Evolutionary conservation across 2,329 filamentous ascomycete species (phyloP), one percentile per base, ranked within the genome.

Genomic region (Cercospora zeae-maydis): DNA sequence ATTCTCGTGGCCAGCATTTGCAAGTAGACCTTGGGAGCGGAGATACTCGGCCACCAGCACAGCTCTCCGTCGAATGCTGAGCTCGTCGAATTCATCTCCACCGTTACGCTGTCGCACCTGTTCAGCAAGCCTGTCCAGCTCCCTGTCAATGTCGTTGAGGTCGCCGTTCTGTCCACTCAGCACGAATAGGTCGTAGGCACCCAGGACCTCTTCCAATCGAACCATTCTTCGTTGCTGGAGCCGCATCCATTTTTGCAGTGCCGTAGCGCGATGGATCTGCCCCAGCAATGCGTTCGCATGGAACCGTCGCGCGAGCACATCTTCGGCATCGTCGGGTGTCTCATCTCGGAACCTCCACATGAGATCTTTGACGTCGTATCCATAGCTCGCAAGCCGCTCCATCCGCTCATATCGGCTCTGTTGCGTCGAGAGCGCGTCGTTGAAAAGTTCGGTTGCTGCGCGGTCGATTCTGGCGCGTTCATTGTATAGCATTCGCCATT

Each of bases 141-240:
- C 79, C n/a, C 76, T 73, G 10, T 84, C 68, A 36, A 82, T 75
- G 49, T 92, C 86, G 61, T 89, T 83, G 57, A 93, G 77, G 72
- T 96, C 92, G n/a, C 88, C 87, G 31, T 83, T 81, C 16, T 86
- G 83, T 59, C 89, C 88, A 67, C 89, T 86, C 30, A 93, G 80
- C 51, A 96, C 86, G 76, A 98, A 98, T 77, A 98, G 84, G 75
- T 98, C 95, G 75, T 96, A 96, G 13, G 89, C 89, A 19, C 88
- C 89, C 14, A 98, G 79, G 1, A 89, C 89, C 62, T 84, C 83
- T 74, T 96, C 93, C 19, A 96, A 80, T 7, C 84, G 75, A 21
- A 86, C 79, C 59, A 80, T 76, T 58, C 83, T 80, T 5, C 82
- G 79, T 27, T 77, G 74, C 45, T 75, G 77, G 58, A 90, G 68